Percentiles rank a stretch among this genome's conserved stretches.
Evolutionary conservation across 2,329 filamentous ascomycete genomes (phyloP).

Genomic region (Nigrospora oryzae): DNA sequence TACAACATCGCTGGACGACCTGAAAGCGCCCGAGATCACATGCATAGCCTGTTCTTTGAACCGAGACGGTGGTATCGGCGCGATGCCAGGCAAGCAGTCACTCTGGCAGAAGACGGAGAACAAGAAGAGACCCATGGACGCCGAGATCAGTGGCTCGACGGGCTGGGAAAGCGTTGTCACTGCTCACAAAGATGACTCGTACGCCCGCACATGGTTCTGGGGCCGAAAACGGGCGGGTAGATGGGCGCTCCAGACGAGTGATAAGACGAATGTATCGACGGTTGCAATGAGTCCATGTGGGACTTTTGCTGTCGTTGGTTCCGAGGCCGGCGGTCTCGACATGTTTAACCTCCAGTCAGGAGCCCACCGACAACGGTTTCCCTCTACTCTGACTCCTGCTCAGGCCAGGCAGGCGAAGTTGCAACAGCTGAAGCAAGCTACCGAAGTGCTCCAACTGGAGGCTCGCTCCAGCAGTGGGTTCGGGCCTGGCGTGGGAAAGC

Average conservation of each 20-base stretch:
- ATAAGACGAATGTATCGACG: constrained; percentile 73
- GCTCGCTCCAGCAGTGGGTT: constrained; percentile 33
- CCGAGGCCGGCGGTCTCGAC: constrained; percentile 73
- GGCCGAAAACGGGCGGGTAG: constrained; percentile 85
- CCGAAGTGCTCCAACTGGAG: constrained; percentile 48
- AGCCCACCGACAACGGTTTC: constrained; percentile 78
- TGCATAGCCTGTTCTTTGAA: constrained; percentile 88
- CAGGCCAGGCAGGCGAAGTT: constrained; percentile 71
- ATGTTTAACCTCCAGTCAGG: constrained; percentile 98
- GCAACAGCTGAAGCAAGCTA: constrained; percentile 49
- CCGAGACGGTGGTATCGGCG: constrained; percentile 87
- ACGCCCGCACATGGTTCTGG: constrained; percentile 96
- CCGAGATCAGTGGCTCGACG: constrained; percentile 66
- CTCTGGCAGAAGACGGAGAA: constrained; percentile 75
- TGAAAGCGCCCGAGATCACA: constrained; percentile 88
- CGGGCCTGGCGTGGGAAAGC: constrained; percentile 55
- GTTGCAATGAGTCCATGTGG: constrained; percentile 88
- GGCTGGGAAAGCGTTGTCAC: constrained; percentile 98
- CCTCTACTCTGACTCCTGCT: constrained; percentile 65
- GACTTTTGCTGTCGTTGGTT: constrained; percentile 87
- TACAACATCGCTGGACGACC: constrained; percentile 58
- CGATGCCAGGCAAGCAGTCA: constrained; percentile 65
- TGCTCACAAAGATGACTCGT: constrained; percentile 76
- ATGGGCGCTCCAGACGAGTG: constrained; percentile 85
- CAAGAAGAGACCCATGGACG: constrained; percentile 55